Evolutionary conservation across 2,329 filamentous ascomycete genomes (phyloP), one percentile per base, ranked within the genome.

Genomic region (Graphilbum ipis-grandicollis): DNA sequence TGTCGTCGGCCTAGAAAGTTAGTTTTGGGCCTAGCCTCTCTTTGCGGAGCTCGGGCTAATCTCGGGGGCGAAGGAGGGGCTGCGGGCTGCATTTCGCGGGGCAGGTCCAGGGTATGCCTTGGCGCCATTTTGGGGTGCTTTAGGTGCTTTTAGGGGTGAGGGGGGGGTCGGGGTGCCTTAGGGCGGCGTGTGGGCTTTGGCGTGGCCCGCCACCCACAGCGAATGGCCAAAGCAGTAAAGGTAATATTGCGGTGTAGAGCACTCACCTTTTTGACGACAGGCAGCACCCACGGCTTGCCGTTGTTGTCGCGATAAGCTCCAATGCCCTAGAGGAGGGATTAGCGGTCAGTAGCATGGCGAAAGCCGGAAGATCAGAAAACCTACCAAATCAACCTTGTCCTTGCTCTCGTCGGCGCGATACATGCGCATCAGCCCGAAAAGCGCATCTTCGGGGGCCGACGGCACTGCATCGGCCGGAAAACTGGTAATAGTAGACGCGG

Each of bases 241-340:
- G 10, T 41, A 35, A 41, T 41, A 29, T 43, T 34, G 31, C 22
- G 17, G 14, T 21, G 15, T 42, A 22, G 3, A 23, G 31, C 40
- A 48, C 63, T 53, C 63, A 93, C 88, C 81, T 93, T 92, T 63
- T 84, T 92, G 43, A 96, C 88, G 3, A 96, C 88, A 17, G 90
- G 88, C 44, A 98, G 62, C 43, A 98, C 76, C 90, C 90, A 98
- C 3, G 90, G 90, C 65, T 96, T 96, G 43, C 85, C 88, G 54
- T 86, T 79, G 62, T 96, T 69, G 53, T 93, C 90, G 55, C 90
- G 72, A 62, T 98, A 98, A 41, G 90, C 90, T 48, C 90, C 90
- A 62, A 96, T 75, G 40, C 73, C 73, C 70, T 73, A 19, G 44
- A 36, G 29, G 33, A 19, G 26, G 18, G 17, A 31, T 6, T 14